A percentile compares a stretch with the other conserved stretches of the same genome.
phyloP scores from a whole-genome alignment of 2,329 filamentous ascomycete genomes.

The Diaporthe eres region DNA sequence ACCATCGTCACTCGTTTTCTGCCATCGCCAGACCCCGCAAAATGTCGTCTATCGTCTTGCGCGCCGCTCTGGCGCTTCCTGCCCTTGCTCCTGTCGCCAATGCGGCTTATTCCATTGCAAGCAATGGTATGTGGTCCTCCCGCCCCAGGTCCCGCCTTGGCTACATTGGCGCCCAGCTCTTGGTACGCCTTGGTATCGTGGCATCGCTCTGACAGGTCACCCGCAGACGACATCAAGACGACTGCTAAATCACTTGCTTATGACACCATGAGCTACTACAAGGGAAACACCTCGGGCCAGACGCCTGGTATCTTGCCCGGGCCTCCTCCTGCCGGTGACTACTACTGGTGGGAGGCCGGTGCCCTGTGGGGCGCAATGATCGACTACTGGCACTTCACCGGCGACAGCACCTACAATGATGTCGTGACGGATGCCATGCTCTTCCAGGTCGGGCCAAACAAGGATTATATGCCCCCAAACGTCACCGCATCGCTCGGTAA shows the following conservation, averaged over 20 bases:
- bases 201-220: slow-evolving; percentile 20
- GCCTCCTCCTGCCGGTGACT: slow-evolving; percentile 67
- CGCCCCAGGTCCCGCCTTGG: slow-evolving; percentile 3
- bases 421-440: slow-evolving; percentile 69
- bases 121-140: slow-evolving; percentile 28
- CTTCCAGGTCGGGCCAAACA: slow-evolving; percentile 78
- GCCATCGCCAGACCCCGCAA: neutral
- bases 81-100: slow-evolving; percentile 29
- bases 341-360: slow-evolving; percentile 83
- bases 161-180: slow-evolving; percentile 16
- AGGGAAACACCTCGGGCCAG: slow-evolving; percentile 60
- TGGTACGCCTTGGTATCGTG: slow-evolving; percentile 22
- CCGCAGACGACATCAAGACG: slow-evolving; percentile 61
- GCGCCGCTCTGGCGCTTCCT: slow-evolving; percentile 37
- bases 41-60: slow-evolving; percentile 32
- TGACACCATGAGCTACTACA: slow-evolving; percentile 66
- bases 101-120: slow-evolving; percentile 39
- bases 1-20: slow-evolving; percentile 35
- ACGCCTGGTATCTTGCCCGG: slow-evolving; percentile 71
- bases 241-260: slow-evolving; percentile 63
- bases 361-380: slow-evolving; percentile 78
- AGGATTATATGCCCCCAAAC: slow-evolving; percentile 84
- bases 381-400: slow-evolving; percentile 79
- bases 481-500: slow-evolving; percentile 79
- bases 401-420: slow-evolving; percentile 74